Percentiles rank a stretch among this genome's conserved stretches.
Evolutionary conservation across 164 flowering plant species (phyloP).

Genomic region (Litsea cubeba): DNA sequence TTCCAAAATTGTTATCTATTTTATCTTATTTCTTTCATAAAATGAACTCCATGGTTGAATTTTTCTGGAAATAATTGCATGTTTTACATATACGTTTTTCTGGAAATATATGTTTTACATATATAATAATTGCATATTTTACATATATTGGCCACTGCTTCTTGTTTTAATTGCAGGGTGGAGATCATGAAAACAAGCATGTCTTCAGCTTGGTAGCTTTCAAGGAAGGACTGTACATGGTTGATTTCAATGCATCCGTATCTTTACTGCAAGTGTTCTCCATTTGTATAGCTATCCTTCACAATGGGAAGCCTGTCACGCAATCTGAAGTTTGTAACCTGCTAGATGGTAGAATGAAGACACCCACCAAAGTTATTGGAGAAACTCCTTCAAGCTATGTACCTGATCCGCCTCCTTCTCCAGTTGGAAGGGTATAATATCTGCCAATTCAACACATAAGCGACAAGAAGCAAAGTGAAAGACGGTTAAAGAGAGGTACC

Average conservation of each 20-base stretch:
- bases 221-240: slow-evolving; percentile 45
- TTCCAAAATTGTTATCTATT: no score
- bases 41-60: no score
- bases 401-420: slow-evolving; percentile 64
- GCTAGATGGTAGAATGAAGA: slow-evolving; percentile 13
- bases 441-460: not conserved
- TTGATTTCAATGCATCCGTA: slow-evolving; percentile 46
- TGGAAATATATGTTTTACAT: no score
- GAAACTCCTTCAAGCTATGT: slow-evolving; percentile 32
- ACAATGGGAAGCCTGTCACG: slow-evolving; percentile 25
- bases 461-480: no score
- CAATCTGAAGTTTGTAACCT: slow-evolving; percentile 19
- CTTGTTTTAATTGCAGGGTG: slow-evolving; percentile 37
- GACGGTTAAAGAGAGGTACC: no score
- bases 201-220: slow-evolving; percentile 47
- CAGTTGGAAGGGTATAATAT: slow-evolving; percentile 58
- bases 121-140: no score
- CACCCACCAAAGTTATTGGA: slow-evolving; percentile 13
- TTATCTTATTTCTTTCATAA: no score
- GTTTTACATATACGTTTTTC: no score
- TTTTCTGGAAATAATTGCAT: no score
- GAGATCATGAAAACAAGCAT: slow-evolving; percentile 29
- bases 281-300: slow-evolving; percentile 50
- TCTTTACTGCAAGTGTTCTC: slow-evolving; percentile 74
- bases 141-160: no score